These are phyloP conservation scores for Cystobasidium onofrii DNA, from an alignment of 768 basidiomycete genomes.

Conservation along the genomic window DNA sequence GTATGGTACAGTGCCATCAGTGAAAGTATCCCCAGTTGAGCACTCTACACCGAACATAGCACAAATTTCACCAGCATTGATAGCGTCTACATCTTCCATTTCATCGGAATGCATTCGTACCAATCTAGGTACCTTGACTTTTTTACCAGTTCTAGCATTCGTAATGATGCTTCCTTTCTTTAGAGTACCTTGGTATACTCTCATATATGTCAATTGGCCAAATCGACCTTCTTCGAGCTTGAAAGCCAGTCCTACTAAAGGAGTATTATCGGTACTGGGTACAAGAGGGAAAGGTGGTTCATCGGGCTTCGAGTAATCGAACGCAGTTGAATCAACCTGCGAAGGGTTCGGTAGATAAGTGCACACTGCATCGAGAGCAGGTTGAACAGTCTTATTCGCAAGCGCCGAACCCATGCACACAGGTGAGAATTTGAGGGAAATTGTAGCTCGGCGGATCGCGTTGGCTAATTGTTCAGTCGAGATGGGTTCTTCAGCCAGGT, in stretches of 20 bases:
- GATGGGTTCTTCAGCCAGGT: slow-evolving; percentile 74
- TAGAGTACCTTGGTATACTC: slow-evolving; percentile 90
- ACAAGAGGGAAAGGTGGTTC: slow-evolving; percentile 57
- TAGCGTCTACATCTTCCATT: slow-evolving; percentile 95
- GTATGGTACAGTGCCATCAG: slow-evolving; percentile 76
- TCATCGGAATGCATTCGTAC: slow-evolving; percentile 98
- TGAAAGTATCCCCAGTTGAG: slow-evolving; percentile 95
- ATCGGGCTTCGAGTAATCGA: slow-evolving; percentile 63
- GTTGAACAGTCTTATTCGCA: slow-evolving; percentile 92
- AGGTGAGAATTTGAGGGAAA: slow-evolving; percentile 81
- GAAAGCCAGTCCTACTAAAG: slow-evolving; percentile 89
- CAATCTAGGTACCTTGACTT: slow-evolving; percentile 87
- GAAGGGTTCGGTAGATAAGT: slow-evolving; percentile 85
- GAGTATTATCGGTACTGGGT: slow-evolving; percentile 69
- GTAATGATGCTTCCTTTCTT: slow-evolving; percentile 76
- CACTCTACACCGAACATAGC: slow-evolving; percentile 99
- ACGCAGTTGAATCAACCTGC: slow-evolving; percentile 67
- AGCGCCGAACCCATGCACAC: slow-evolving; percentile 96
- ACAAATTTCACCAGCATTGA: slow-evolving; percentile 97
- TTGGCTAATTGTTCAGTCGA: slow-evolving; percentile 63
- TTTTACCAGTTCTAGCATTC: slow-evolving; percentile 91
- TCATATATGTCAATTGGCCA: slow-evolving; percentile 95
- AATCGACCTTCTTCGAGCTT: slow-evolving; percentile 96
- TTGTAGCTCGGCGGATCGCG: slow-evolving; percentile 82
- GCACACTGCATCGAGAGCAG: slow-evolving; percentile 87